phyloP scores from a whole-genome alignment of 2,329 filamentous ascomycete genomes.

The Colletotrichum nymphaeae region DNA sequence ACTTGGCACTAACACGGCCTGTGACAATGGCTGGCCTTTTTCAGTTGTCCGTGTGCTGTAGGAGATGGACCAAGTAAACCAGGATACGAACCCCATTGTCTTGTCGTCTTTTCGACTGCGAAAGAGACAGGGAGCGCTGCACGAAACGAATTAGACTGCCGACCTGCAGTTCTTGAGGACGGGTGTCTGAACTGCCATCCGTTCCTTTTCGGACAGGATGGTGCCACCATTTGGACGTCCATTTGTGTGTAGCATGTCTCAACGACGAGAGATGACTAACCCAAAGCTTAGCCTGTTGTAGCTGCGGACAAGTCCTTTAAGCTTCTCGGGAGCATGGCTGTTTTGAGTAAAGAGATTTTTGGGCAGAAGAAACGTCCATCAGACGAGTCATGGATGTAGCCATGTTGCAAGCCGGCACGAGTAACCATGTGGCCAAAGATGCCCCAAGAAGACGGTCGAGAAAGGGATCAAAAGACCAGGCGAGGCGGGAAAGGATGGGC shows the following conservation, averaged over 20 bases:
- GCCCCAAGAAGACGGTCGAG: neutral
- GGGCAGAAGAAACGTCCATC: conserved; percentile 9
- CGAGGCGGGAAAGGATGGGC: neutral
- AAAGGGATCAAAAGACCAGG: neutral
- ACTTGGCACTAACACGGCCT: neutral
- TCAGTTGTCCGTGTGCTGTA: neutral
- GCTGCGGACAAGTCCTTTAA: neutral
- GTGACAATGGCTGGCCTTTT: neutral
- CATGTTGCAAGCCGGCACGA: conserved; percentile 7
- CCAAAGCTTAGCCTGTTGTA: neutral
- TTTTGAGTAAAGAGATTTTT: neutral
- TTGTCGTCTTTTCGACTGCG: neutral
- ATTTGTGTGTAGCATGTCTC: neutral
- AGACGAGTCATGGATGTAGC: conserved; percentile 27
- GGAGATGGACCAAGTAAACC: neutral
- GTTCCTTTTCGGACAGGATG: conserved; percentile 10
- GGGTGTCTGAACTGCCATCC: conserved; percentile 26
- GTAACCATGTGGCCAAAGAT: neutral
- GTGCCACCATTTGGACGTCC: neutral
- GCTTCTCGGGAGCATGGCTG: conserved; percentile 10
- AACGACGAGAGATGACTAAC: neutral
- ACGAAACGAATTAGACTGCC: neutral
- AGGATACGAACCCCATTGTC: neutral
- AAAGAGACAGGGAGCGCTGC: neutral
- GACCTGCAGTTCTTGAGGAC: conserved; percentile 8